Base-by-base conservation (phyloP, 768 basidiomycete species). In the Pulveroboletus sp. region DNA sequence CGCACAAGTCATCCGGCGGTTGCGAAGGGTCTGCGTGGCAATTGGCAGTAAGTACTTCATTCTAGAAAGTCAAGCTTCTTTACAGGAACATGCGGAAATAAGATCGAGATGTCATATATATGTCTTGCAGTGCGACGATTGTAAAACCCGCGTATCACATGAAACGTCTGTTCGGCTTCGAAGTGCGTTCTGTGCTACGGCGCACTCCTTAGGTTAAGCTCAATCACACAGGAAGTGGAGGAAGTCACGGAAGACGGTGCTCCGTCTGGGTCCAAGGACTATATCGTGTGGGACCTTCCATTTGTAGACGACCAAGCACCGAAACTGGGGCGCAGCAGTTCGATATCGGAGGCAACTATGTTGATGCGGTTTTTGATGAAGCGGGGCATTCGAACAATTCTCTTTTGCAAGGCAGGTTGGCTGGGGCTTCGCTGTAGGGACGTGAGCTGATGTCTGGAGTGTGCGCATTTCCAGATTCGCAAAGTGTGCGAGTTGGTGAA, bases 61-160 rank as follows among this genome's bases (percentile, higher is more conserved):
- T 11, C 3, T 15, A 17, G 18, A 41, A 30, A 36, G 27, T 21
- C 31, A 1, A 14, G 12, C 46, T 10, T 28, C 1, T 60, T 36
- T 50, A 15, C 50, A 37, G 18, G 39, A 33, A 39, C 35, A 15
- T 9, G 32, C 11, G 27, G n/a, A 28, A 14, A 14, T 48, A 64
- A 68, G 89, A 90, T 59, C 66, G 68, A 42, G 70, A 69, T 0
- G 61, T 77, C 3, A 76, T 71, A 15, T 92, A 89, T 60, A 79
- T 94, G 6, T 92, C 90, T 11, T 94, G 92, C 61, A 92, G 88
- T 53, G 92, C 92, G 32, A 95, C 92, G 0, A 85, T 95, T 39
- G 73, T 82, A 6, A 86, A 89, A 52, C 89, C 92, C 6, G 67
- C 69, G 33, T 68, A 77, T 47, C 87, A 93, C 57, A 93, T 94